Evolutionary conservation across 106 monocot genomes (phyloP), one percentile per base, ranked within the genome.

Genomic region (Phalaenopsis aphrodite): DNA sequence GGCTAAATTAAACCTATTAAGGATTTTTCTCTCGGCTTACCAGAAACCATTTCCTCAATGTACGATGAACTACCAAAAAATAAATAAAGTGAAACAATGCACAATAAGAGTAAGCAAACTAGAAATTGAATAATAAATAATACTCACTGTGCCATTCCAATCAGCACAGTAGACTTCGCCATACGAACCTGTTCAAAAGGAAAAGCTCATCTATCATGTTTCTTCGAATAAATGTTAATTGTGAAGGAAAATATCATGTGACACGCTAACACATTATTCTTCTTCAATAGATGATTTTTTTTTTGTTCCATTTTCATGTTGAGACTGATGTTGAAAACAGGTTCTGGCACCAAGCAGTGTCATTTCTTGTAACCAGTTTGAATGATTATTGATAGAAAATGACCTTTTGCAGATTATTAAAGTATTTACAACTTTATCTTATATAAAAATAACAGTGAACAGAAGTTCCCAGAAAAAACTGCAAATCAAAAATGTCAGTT

Each of bases 81-180:
- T 2, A 61, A 61, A 61, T 5, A 19, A 61, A n/a, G 5, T 21
- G 10, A 65, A 65, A 23, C 23, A 65, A 65, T 79, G 21, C 3
- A 75, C 23, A 7, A 65, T 65, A 65, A 65, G 64, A 75, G 43
- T 55, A 43, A 57, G 67, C 57, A 56, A 39, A 16, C 56, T 65
- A 42, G 64, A 65, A 73, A 52, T 57, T 48, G 74, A 38, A 38
- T 71, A 18, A 75, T 75, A 45, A 75, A 75, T 45, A n/a, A 23
- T 73, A 87, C 98, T 92, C 61, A 98, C 98, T 45, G 87, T 98
- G 85, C 91, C 92, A 84, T 98, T 98, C 94, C 94, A 98, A 78
- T 98, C 98, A 82, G 98, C 94, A 81, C 81, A 92, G 75, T 98
- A 98, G 37, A 98, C 98, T 82, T 98, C 98, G 58, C 98, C 98